Evolutionary conservation across 176 grass and related monocot genomes (phyloP).

Genomic region (Zoysia japonica): DNA sequence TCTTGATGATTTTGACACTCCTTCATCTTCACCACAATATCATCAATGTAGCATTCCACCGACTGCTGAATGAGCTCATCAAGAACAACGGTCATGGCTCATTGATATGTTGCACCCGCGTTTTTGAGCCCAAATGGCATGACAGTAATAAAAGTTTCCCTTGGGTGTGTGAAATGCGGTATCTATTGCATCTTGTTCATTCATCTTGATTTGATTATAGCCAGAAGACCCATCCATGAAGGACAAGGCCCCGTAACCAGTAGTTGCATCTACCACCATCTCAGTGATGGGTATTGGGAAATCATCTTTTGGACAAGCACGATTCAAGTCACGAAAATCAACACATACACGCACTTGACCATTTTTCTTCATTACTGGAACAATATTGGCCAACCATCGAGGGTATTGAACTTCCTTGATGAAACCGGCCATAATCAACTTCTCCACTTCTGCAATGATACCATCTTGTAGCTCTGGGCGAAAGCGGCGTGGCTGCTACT

Average conservation of each 20-base stretch:
- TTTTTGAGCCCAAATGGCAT: too few relatives aligned
- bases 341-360: neutral
- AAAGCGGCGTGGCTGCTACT: too few relatives aligned
- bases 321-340: neutral
- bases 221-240: neutral
- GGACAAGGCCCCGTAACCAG: neutral
- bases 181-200: too few relatives aligned
- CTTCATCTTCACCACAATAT: too few relatives aligned
- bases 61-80: too few relatives aligned
- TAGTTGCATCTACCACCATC: neutral
- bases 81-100: too few relatives aligned
- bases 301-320: neutral
- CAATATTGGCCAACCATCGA: neutral
- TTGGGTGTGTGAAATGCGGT: too few relatives aligned
- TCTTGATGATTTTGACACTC: too few relatives aligned
- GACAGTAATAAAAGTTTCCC: too few relatives aligned
- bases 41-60: too few relatives aligned
- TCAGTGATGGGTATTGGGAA: neutral
- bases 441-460: neutral
- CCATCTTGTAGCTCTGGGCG: neutral
- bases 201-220: too few relatives aligned
- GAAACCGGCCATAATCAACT: neutral
- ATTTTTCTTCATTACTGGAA: neutral
- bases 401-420: constrained; percentile 2
- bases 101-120: too few relatives aligned